Base-by-base conservation (phyloP, 192 early-diverging fungal species). In the Coemansia sp. region DNA sequence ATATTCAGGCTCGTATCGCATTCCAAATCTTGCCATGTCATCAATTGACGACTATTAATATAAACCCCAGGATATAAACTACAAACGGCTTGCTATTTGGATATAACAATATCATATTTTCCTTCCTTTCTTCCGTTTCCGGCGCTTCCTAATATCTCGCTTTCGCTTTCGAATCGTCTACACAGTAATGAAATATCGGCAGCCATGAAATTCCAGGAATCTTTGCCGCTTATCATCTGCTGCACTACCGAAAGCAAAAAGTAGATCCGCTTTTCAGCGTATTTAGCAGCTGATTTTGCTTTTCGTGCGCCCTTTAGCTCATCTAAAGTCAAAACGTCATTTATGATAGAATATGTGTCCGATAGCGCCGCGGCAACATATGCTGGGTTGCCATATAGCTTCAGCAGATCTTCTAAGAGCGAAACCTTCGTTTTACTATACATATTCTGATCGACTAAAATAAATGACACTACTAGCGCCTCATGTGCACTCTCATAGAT, bases 121-220 rank as follows among this genome's bases (percentile, higher is more conserved):
- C 10, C 8, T 8, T 2, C 22, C 9, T 41, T 39, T 32, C 13
- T 59, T 59, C 3, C 41, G 40, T 62, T 45, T 45, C 9, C 22
- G n/a, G 41, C 9, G 54, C 22, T 19, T 41, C 45, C 47, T 41
- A 71, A 13, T n/a, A 41, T 41, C 32, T 73, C 52, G 4, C 26
- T 36, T 45, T 82, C 79, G 59, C 68, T 82, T 18, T 61, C 65
- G 37, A 66, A 76, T 40, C 74, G 64, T 39, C 62, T 72, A 9
- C 63, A 68, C 22, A 82, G 51, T 65, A 82, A 36, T 18, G 68
- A 42, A 64, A 76, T 43, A 36, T 82, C 79, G 8, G 73, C 66
- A 13, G 61, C 62, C 70, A 82, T 82, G 55, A 72, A 76, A 51
- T 73, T 36, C 79, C 79, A 82, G 1, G 79, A 63, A 22, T 72